Conservation (phyloP, 2,329 filamentous ascomycete species). For the Periconia sp. region DNA sequence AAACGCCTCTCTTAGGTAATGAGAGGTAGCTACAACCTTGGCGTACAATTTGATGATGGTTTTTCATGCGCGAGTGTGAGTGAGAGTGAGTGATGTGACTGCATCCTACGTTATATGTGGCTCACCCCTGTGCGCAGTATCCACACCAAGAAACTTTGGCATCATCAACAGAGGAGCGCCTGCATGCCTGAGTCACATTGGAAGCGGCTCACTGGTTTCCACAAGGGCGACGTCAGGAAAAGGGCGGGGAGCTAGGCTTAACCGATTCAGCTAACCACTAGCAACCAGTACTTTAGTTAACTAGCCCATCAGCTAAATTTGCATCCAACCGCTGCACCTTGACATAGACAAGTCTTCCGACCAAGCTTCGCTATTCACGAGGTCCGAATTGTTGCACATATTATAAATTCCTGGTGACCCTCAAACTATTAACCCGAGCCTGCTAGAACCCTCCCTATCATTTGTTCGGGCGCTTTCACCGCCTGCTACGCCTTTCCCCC, state of each 20-base stretch:
- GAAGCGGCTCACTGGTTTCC: neutral
- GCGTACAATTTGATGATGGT: neutral
- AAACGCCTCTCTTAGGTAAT: conserved; percentile 16
- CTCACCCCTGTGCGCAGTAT: neutral
- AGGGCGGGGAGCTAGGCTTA: neutral
- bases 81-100: neutral
- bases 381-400: too few relatives aligned
- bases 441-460: neutral
- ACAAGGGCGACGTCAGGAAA: neutral
- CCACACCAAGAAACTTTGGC: too few relatives aligned
- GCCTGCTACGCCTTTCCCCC: neutral
- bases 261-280: neutral
- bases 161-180: too few relatives aligned
- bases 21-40: neutral
- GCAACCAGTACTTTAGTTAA: too few relatives aligned
- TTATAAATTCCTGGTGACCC: too few relatives aligned
- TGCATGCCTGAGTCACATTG: neutral
- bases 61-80: neutral
- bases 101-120: neutral
- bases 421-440: neutral
- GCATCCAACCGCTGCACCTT: neutral
- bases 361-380: too few relatives aligned
- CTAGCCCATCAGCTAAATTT: neutral
- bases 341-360: too few relatives aligned
- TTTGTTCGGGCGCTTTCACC: neutral